These are phyloP conservation scores for Ceratocystis ficicola DNA, from an alignment of 2,329 filamentous ascomycete species.

Conservation along the genomic window DNA sequence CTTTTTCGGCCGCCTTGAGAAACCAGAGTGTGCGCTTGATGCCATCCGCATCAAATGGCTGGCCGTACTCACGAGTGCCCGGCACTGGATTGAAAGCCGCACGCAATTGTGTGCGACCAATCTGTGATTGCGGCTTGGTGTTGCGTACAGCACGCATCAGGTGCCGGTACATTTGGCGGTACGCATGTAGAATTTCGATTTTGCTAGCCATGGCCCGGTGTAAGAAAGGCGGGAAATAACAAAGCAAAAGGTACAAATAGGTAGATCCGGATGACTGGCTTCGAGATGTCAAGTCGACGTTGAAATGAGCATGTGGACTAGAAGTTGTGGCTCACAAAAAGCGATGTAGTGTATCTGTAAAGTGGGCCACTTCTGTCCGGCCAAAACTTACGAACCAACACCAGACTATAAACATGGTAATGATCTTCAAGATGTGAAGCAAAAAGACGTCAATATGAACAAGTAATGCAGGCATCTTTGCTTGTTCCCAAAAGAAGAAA, in stretches of 20 bases:
- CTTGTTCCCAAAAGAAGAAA: constrained; percentile 2
- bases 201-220: constrained; percentile 21
- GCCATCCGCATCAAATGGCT: constrained; percentile 38
- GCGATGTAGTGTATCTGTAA: not conserved
- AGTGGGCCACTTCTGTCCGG: not conserved
- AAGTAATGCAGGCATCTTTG: not conserved
- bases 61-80: constrained; percentile 23
- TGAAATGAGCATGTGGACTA: too few relatives aligned
- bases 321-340: not conserved
- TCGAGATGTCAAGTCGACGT: too few relatives aligned
- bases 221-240: not conserved
- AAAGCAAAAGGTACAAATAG: not conserved
- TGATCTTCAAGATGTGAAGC: not conserved
- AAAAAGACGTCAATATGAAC: not conserved
- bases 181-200: constrained; percentile 47
- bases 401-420: too few relatives aligned
- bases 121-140: constrained; percentile 54
- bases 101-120: constrained; percentile 48
- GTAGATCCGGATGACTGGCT: not conserved
- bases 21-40: constrained; percentile 59
- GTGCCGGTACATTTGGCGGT: constrained; percentile 56
- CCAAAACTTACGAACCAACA: too few relatives aligned
- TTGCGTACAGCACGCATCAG: constrained; percentile 60
- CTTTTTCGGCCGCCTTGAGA: constrained; percentile 49
- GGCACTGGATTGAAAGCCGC: constrained; percentile 40